Conservation (phyloP, 164 flowering plant species). For the Warburgia ugandensis region DNA sequence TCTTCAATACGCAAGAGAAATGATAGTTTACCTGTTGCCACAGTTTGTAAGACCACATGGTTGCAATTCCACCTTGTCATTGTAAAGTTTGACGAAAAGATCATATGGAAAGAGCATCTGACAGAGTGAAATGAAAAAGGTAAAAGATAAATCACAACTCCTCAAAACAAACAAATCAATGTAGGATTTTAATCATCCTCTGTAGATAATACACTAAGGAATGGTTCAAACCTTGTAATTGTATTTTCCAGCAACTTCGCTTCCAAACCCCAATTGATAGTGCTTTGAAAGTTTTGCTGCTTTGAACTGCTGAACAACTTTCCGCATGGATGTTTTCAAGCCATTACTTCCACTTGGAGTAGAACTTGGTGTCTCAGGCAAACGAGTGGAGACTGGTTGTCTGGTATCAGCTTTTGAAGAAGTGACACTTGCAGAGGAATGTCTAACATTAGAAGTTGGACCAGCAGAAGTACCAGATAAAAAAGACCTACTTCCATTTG, state of each 20-base stretch:
- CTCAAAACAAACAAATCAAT: neutral
- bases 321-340: constrained; percentile 47
- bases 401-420: constrained; percentile 17
- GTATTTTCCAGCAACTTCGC: constrained; percentile 34
- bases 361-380: constrained; percentile 19
- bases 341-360: constrained; percentile 31
- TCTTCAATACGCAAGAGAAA: neutral
- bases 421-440: constrained; percentile 18
- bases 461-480: constrained; percentile 21
- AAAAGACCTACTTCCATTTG: constrained; percentile 16
- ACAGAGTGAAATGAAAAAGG: constrained; percentile 7
- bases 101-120: constrained; percentile 78
- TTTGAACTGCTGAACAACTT: constrained; percentile 59
- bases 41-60: constrained; percentile 84
- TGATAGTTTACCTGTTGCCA: constrained; percentile 72
- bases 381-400: constrained; percentile 6
- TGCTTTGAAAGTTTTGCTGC: constrained; percentile 38
- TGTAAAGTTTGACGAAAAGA: constrained; percentile 60
- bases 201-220: too few relatives aligned
- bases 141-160: constrained; percentile 1
- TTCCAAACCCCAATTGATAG: constrained; percentile 16
- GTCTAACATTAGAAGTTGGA: constrained; percentile 14
- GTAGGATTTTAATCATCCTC: neutral
- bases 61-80: constrained; percentile 58
- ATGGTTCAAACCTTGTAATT: constrained; percentile 58